Percentiles rank a stretch among this genome's conserved stretches.
Conservation (phyloP, 2,329 filamentous ascomycete genomes). For the Bipolaris cookei region DNA sequence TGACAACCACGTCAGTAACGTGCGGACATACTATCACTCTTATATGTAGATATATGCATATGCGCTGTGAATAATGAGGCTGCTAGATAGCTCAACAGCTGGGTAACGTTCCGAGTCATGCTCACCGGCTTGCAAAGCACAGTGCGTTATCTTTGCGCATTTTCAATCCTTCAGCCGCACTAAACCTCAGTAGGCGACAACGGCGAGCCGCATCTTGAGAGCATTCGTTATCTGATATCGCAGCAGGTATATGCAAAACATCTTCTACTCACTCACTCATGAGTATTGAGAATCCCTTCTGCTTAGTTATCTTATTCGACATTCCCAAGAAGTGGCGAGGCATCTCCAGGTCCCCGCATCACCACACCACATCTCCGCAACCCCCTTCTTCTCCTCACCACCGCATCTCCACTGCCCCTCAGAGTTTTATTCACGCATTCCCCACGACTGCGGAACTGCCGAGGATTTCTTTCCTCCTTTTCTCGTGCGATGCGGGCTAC, state of each 20-base stretch:
- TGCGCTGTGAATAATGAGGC: neutral
- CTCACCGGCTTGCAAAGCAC: neutral
- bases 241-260: neutral
- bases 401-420: slow-evolving; percentile 10
- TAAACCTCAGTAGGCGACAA: neutral
- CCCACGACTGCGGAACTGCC: slow-evolving; percentile 13
- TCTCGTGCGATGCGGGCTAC: slow-evolving; percentile 9
- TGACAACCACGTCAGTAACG: neutral
- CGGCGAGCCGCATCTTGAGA: neutral
- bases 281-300: neutral
- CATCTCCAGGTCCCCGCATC: slow-evolving; percentile 8
- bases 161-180: neutral
- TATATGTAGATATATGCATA: neutral
- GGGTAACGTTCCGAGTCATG: neutral
- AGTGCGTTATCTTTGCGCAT: neutral
- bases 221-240: neutral
- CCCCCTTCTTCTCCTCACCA: slow-evolving; percentile 11
- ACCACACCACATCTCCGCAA: slow-evolving; percentile 5
- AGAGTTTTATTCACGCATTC: slow-evolving; percentile 9
- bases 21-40: too few species aligned
- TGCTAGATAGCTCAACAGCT: neutral
- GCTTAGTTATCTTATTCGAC: neutral
- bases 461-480: slow-evolving; percentile 7
- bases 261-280: neutral
- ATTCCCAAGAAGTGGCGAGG: neutral